Evolutionary conservation across 768 basidiomycete genomes (phyloP).

Genomic region (Leucosporidium creatinivorum): DNA sequence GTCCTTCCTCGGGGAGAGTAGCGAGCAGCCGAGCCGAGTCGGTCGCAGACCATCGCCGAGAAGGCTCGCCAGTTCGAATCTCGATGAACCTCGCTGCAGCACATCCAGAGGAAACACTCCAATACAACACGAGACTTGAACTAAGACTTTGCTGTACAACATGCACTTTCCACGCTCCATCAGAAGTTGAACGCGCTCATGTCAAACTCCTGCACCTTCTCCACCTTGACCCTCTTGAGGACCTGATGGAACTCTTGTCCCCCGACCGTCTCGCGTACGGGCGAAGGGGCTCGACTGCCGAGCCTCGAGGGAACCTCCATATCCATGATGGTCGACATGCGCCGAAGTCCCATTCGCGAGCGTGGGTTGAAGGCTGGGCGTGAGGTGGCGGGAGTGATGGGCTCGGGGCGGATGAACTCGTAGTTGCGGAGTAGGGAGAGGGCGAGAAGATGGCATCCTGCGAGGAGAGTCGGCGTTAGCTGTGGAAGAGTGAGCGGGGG

Average conservation of each 20-base stretch:
- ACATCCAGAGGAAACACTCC: too few relatives aligned
- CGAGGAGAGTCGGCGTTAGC: background rate
- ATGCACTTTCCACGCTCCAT: background rate
- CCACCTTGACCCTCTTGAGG: constrained; percentile 20
- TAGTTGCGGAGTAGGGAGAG: constrained; percentile 60
- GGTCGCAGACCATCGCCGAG: too few relatives aligned
- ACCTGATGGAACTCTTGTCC: constrained; percentile 15
- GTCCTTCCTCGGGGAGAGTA: too few relatives aligned
- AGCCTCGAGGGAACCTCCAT: constrained; percentile 6
- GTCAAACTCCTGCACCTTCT: constrained; percentile 21
- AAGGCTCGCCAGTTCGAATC: too few relatives aligned
- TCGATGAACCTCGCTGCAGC: too few relatives aligned
- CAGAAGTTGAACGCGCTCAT: constrained; percentile 28
- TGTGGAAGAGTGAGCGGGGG: background rate
- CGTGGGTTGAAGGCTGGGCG: background rate
- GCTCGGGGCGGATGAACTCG: constrained; percentile 9
- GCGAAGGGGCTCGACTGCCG: constrained; percentile 10
- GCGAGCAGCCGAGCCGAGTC: too few relatives aligned
- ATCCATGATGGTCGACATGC: constrained; percentile 15
- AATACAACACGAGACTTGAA: too few relatives aligned
- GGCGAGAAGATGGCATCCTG: constrained; percentile 89
- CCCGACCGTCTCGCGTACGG: background rate
- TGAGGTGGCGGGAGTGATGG: background rate
- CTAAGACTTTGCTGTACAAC: too few relatives aligned
- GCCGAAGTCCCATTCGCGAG: background rate